These are phyloP conservation scores for Lanmaoa rubissima DNA, from an alignment of 768 basidiomycete species.

Conservation along the genomic window DNA sequence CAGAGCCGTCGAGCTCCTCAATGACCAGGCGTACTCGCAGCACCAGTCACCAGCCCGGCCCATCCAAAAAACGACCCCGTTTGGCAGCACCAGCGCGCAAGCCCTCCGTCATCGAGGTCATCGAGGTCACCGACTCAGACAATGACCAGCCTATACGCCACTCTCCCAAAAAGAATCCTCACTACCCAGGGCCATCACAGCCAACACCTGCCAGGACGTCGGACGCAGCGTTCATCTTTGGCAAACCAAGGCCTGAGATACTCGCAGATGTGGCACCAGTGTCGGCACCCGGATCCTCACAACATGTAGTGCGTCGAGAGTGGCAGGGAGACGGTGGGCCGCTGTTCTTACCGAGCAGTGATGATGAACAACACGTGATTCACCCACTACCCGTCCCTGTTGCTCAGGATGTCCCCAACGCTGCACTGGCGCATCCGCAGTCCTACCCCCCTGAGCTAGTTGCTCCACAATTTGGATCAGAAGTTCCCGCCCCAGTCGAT, in stretches of 20 bases:
- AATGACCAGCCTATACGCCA: constrained; percentile 27
- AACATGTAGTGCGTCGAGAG: constrained; percentile 1
- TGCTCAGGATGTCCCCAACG: neutral
- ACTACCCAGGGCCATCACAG: constrained; percentile 1
- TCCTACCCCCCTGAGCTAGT: neutral
- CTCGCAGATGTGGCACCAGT: constrained; percentile 6
- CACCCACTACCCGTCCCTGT: neutral
- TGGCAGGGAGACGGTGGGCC: constrained; percentile 16
- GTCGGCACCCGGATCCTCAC: constrained; percentile 12
- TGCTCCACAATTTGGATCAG: neutral
- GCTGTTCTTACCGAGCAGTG: constrained; percentile 40
- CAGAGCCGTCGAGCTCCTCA: constrained; percentile 16
- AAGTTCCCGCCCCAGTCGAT: constrained; percentile 13
- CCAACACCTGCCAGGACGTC: constrained; percentile 8
- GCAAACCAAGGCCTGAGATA: constrained; percentile 9
- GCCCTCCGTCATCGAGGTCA: constrained; percentile 31
- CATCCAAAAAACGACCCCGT: constrained; percentile 16
- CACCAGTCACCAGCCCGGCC: constrained; percentile 19
- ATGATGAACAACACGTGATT: constrained; percentile 25
- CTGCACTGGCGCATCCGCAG: neutral
- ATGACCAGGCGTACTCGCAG: constrained; percentile 18
- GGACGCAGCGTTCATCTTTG: constrained; percentile 2
- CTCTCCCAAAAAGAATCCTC: neutral
- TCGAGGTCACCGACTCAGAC: constrained; percentile 55
- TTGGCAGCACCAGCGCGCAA: neutral